phyloP scores from a whole-genome alignment of 306 rosid genomes.

The Ormosia semicastrata region DNA sequence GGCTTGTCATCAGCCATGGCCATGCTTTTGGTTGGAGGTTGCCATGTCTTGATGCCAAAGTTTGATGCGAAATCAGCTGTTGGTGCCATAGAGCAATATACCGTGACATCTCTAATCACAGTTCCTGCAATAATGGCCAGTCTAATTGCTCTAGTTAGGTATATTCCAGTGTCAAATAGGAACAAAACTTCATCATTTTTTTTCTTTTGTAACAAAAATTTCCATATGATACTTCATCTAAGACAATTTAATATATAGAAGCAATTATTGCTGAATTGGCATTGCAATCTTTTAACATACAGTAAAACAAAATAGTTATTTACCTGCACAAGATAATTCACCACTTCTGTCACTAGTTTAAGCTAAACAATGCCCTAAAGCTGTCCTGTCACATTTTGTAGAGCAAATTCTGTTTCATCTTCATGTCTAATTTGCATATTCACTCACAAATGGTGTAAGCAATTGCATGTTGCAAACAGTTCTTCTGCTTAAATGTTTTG shows the following conservation, averaged over 20 bases:
- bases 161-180: not conserved
- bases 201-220: not conserved
- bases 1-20: slow-evolving; percentile 90
- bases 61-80: slow-evolving; percentile 62
- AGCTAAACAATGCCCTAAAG: not conserved
- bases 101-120: slow-evolving; percentile 81
- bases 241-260: not conserved
- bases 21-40: slow-evolving; percentile 77
- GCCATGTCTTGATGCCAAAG: slow-evolving; percentile 79
- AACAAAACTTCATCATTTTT: not conserved
- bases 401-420: not conserved
- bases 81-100: slow-evolving; percentile 47
- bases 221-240: not conserved
- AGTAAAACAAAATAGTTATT: not conserved
- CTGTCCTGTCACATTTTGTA: not conserved
- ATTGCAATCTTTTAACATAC: not conserved
- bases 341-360: not conserved
- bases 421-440: not conserved
- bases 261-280: not conserved
- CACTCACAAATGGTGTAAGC: too few species aligned
- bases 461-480: not conserved
- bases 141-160: slow-evolving; percentile 60
- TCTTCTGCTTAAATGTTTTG: not conserved
- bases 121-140: slow-evolving; percentile 92
- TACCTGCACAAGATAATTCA: not conserved